Conservation (phyloP, 768 basidiomycete species). For the Cantharellus cinnabarinus region DNA sequence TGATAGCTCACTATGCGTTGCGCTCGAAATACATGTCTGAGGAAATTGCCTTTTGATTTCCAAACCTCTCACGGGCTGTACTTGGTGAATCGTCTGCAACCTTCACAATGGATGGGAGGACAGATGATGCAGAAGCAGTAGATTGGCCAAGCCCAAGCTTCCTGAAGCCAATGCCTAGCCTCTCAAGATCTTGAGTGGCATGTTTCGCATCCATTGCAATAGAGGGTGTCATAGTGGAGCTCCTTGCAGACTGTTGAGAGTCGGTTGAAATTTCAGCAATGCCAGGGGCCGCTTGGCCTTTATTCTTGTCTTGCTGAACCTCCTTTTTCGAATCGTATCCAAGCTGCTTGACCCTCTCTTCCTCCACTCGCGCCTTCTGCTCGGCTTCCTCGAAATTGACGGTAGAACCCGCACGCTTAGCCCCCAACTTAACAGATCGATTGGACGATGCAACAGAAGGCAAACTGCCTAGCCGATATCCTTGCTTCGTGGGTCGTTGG, state of each 20-base stretch:
- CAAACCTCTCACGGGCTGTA: slow-evolving; percentile 78
- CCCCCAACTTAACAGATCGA: slow-evolving; percentile 48
- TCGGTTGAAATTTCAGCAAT: slow-evolving; percentile 16
- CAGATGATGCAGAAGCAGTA: slow-evolving; percentile 24
- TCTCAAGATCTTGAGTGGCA: slow-evolving; percentile 30
- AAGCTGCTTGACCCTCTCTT: slow-evolving; percentile 74
- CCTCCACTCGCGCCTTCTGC: slow-evolving; percentile 74
- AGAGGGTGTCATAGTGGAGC: slow-evolving; percentile 8
- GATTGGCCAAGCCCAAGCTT: slow-evolving; percentile 73
- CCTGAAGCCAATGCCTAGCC: slow-evolving; percentile 51
- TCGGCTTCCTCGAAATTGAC: slow-evolving; percentile 94
- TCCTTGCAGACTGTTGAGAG: slow-evolving; percentile 3
- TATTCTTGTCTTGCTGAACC: slow-evolving; percentile 54
- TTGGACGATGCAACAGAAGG: slow-evolving; percentile 14
- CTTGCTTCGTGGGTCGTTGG: slow-evolving; percentile 17
- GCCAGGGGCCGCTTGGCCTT: slow-evolving; percentile 22
- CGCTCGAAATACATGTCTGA: slow-evolving; percentile 96
- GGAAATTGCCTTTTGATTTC: slow-evolving; percentile 84
- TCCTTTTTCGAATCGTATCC: slow-evolving; percentile 79
- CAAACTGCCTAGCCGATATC: slow-evolving; percentile 20
- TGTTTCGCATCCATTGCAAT: slow-evolving; percentile 18
- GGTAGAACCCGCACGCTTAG: slow-evolving; percentile 58
- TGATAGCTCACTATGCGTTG: slow-evolving; percentile 55
- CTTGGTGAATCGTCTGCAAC: slow-evolving; percentile 38
- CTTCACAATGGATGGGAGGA: neutral